These are phyloP conservation scores for Penicillium sclerotigenum DNA, from an alignment of 2,329 filamentous ascomycete genomes.

Conservation along the genomic window DNA sequence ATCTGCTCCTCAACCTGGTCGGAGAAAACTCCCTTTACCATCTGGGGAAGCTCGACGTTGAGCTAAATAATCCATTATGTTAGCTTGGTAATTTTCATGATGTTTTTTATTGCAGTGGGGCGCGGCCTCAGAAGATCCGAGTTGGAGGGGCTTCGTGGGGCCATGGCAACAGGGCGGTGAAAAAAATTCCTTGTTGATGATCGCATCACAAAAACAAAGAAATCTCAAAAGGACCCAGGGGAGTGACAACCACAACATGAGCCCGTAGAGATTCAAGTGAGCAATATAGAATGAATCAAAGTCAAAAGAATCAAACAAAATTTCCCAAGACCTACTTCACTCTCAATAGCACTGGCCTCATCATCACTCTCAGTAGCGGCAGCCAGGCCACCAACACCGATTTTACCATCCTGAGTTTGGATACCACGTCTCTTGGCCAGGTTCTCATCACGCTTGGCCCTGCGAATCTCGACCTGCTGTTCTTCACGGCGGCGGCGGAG, in stretches of 20 bases:
- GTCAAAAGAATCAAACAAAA: constrained; percentile 22
- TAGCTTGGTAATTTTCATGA: constrained; percentile 20
- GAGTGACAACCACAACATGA: neutral
- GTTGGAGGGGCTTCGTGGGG: constrained; percentile 25
- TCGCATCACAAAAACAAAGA: constrained; percentile 31
- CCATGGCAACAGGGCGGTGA: constrained; percentile 37
- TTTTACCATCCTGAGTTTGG: constrained; percentile 65
- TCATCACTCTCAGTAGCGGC: constrained; percentile 95
- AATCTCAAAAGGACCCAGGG: neutral
- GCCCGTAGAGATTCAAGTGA: neutral
- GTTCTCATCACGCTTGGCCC: constrained; percentile 98
- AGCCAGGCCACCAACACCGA: constrained; percentile 64
- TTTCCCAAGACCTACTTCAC: constrained; percentile 68
- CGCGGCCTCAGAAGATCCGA: constrained; percentile 10
- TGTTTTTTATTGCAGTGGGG: constrained; percentile 18
- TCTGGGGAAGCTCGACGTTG: constrained; percentile 95
- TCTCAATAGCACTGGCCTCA: constrained; percentile 91
- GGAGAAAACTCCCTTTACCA: constrained; percentile 97
- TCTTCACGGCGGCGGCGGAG: constrained; percentile 96
- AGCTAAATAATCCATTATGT: constrained; percentile 57
- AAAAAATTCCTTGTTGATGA: constrained; percentile 32
- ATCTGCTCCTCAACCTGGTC: constrained; percentile 98
- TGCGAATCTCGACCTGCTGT: constrained; percentile 98
- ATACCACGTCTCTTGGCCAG: constrained; percentile 97
- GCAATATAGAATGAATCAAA: constrained; percentile 2